Evolutionary conservation across 2,329 filamentous ascomycete genomes (phyloP).

Genomic region (Diaporthe australafricana): DNA sequence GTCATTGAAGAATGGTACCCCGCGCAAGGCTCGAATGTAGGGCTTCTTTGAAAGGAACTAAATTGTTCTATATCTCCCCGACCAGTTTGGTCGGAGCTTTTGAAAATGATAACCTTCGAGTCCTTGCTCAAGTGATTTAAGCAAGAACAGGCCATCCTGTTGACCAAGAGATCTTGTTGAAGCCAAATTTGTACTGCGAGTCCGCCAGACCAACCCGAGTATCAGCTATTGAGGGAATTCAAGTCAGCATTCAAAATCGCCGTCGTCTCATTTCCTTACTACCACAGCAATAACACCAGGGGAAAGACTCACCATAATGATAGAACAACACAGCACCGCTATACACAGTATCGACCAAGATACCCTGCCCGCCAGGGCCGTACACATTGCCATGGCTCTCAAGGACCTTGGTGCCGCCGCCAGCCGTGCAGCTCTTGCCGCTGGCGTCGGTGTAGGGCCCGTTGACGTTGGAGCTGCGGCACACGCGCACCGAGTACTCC

Average conservation of each 20-base stretch:
- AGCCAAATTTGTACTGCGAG: conserved; percentile 57
- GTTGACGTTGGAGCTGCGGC: conserved; percentile 61
- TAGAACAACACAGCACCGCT: conserved; percentile 70
- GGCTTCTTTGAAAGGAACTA: too few species aligned
- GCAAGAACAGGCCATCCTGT: conserved; percentile 54
- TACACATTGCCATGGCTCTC: conserved; percentile 69
- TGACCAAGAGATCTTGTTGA: conserved; percentile 56
- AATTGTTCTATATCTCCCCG: too few species aligned
- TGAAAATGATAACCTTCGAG: too few species aligned
- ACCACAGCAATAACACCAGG: too few species aligned
- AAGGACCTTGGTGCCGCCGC: conserved; percentile 70
- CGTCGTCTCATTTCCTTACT: too few species aligned
- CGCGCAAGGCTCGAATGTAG: too few species aligned
- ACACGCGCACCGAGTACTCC: conserved; percentile 74
- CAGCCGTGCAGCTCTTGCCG: conserved; percentile 62
- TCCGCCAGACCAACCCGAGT: conserved; percentile 64
- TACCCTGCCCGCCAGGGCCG: conserved; percentile 72
- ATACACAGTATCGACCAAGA: conserved; percentile 60
- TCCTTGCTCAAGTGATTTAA: background rate
- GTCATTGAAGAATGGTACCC: too few species aligned
- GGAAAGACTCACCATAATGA: conserved; percentile 58
- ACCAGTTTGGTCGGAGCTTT: too few species aligned
- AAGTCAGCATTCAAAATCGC: background rate
- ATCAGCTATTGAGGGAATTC: conserved; percentile 50
- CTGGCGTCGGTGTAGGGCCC: conserved; percentile 65